Conservation (phyloP, 805 yeast species). For the Schwanniomyces polymorphus region DNA sequence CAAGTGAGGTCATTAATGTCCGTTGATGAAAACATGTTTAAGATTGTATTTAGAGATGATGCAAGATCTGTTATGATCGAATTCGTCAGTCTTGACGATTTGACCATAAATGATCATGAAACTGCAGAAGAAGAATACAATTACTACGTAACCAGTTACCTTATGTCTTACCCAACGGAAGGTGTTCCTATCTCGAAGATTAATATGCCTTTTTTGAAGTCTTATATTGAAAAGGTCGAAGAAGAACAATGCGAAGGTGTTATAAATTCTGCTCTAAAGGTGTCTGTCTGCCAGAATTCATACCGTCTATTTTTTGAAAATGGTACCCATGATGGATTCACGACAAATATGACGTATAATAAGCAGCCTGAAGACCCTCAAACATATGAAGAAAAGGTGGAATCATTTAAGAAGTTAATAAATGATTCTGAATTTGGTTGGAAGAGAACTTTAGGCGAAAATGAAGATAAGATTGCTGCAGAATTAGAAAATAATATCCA, state of each 20-base stretch:
- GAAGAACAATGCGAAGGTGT: slow-evolving; percentile 62
- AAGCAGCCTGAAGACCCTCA: slow-evolving; percentile 28
- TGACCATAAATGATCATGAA: slow-evolving; percentile 71
- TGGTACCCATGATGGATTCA: slow-evolving; percentile 75
- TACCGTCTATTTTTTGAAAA: slow-evolving; percentile 82
- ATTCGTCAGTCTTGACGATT: slow-evolving; percentile 83
- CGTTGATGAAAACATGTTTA: slow-evolving; percentile 88
- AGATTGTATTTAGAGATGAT: slow-evolving; percentile 66
- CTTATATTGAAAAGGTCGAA: slow-evolving; percentile 53
- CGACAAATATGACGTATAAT: slow-evolving; percentile 55
- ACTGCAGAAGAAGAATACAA: slow-evolving; percentile 84
- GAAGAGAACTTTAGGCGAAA: slow-evolving; percentile 46
- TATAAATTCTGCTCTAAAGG: slow-evolving; percentile 68
- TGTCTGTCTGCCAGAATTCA: slow-evolving; percentile 74
- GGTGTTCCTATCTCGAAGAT: slow-evolving; percentile 82
- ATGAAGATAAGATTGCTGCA: slow-evolving; percentile 24
- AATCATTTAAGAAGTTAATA: slow-evolving; percentile 37
- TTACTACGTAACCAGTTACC: slow-evolving; percentile 88
- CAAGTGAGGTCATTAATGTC: slow-evolving; percentile 78
- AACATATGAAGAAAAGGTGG: slow-evolving; percentile 28
- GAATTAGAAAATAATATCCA: slow-evolving; percentile 28
- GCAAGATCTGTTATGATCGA: slow-evolving; percentile 63
- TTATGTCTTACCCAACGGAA: slow-evolving; percentile 96
- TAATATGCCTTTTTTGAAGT: slow-evolving; percentile 73
- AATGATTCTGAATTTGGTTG: slow-evolving; percentile 57